A percentile compares a stretch with the other conserved stretches of the same genome.
Evolutionary conservation across 192 early-diverging fungal species (phyloP).

Genomic region (Coemansia sp.): DNA sequence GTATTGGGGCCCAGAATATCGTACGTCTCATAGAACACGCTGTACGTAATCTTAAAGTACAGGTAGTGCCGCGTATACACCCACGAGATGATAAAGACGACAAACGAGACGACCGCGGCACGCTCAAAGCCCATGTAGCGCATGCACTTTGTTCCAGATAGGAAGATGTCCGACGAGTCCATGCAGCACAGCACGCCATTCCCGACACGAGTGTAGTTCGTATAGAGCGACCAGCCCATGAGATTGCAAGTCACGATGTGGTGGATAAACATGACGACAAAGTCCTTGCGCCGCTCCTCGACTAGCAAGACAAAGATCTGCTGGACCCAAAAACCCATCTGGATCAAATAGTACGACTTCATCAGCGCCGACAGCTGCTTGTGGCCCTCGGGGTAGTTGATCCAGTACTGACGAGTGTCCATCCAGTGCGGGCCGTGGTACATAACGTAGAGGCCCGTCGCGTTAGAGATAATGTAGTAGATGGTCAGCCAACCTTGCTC

Average conservation of each 20-base stretch:
- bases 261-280: slow-evolving; percentile 70
- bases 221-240: slow-evolving; percentile 65
- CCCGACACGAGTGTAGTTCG: slow-evolving; percentile 77
- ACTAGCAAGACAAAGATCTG: slow-evolving; percentile 75
- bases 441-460: slow-evolving; percentile 70
- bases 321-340: slow-evolving; percentile 80
- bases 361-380: slow-evolving; percentile 54
- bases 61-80: slow-evolving; percentile 74
- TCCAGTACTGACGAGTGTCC: slow-evolving; percentile 70
- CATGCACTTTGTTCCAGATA: slow-evolving; percentile 75
- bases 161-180: slow-evolving; percentile 80
- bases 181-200: slow-evolving; percentile 76
- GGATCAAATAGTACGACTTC: slow-evolving; percentile 77
- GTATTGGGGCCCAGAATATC: slow-evolving; percentile 8
- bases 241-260: slow-evolving; percentile 77
- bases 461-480: slow-evolving; percentile 67
- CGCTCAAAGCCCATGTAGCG: slow-evolving; percentile 68
- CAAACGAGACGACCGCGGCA: slow-evolving; percentile 66
- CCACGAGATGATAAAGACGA: slow-evolving; percentile 71
- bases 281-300: slow-evolving; percentile 77
- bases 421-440: slow-evolving; percentile 72
- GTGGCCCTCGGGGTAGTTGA: slow-evolving; percentile 69
- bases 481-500: slow-evolving; percentile 74
- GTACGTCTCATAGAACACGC: slow-evolving; percentile 59
- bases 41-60: slow-evolving; percentile 66